Evolutionary conservation across 768 basidiomycete species (phyloP), one percentile per base, ranked within the genome.

Genomic region (Boletus sp.): DNA sequence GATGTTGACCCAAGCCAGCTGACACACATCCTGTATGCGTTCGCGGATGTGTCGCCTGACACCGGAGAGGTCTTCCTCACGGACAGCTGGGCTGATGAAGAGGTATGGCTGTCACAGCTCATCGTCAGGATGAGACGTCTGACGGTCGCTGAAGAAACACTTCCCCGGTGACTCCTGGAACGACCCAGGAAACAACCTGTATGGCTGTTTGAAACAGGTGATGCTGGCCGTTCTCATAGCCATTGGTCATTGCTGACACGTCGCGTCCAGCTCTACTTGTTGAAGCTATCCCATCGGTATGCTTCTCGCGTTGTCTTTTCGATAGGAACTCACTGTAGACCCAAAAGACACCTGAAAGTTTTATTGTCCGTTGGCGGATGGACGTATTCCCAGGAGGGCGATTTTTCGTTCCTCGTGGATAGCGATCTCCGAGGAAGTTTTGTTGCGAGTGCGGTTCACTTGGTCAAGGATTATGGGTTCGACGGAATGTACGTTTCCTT

Each of bases 11-110:
- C 84, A 9, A 71, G 75, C 4, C 75, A 79, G 39, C 75, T 94
- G 60, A 91, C 89, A 7, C 90, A 90, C 76, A 82, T 92, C 64
- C 73, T 90, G 17, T 92, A 92, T 63, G 80, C 89, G 3, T 94
- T 94, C 66, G 90, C 87, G 46, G 89, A 92, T 69, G 80, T 86
- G 37, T 79, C 82, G 52, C 68, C 84, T 7, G 73, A 76, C 44
- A 81, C 83, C 0, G 90, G 92, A 12, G 68, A 73, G 17, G 87
- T 91, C 61, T 72, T 69, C 14, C 77, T 92, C 18, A 88, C 87
- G 2, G 92, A 92, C 66, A 66, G 77, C 9, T 92, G 87, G 70
- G 88, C 89, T 5, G 92, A 94, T 66, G 77, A 83, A 67, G 73
- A 87, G 76, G 86, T 83, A 56, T 54, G 70, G 48, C 6, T 18